Percentiles rank a stretch among this genome's conserved stretches.
Conservation (phyloP, 2,329 filamentous ascomycete genomes). For the Zopfia rhizophila region DNA sequence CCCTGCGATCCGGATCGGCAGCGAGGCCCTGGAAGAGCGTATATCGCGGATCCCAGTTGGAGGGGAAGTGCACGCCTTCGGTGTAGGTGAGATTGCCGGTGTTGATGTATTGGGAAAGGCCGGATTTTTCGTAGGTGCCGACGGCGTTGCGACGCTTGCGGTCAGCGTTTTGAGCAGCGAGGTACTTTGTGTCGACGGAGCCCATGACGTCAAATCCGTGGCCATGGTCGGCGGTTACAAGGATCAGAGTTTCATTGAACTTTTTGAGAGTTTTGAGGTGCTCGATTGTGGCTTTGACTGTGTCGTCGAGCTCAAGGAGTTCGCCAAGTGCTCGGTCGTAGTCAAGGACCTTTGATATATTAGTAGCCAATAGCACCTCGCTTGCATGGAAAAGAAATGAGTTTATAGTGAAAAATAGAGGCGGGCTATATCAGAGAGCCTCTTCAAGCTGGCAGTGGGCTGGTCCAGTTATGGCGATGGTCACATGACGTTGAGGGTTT, state of each 20-base stretch:
- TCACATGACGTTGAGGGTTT: no score
- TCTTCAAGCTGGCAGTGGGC: no score
- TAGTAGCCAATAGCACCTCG: no score
- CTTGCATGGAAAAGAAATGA: background rate
- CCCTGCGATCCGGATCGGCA: conserved; percentile 78
- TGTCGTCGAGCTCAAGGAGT: conserved; percentile 86
- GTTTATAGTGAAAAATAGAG: no score
- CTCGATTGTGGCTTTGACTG: conserved; percentile 76
- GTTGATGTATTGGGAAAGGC: conserved; percentile 78
- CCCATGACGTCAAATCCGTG: conserved; percentile 91
- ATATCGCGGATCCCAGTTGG: conserved; percentile 87
- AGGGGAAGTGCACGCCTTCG: conserved; percentile 79
- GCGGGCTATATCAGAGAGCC: no score
- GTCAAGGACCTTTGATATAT: no score
- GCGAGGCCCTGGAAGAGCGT: conserved; percentile 78
- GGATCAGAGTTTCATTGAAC: conserved; percentile 78
- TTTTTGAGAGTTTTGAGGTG: conserved; percentile 73
- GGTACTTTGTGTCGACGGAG: conserved; percentile 81
- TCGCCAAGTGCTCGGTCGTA: conserved; percentile 88
- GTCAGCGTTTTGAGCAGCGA: conserved; percentile 71
- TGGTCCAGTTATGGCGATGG: background rate
- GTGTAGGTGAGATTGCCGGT: conserved; percentile 70
- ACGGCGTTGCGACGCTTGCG: conserved; percentile 80
- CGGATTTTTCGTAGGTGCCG: conserved; percentile 77
- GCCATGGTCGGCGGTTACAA: conserved; percentile 89